Conservation (phyloP, 2,329 filamentous ascomycete genomes). For the Microdochium paspali region DNA sequence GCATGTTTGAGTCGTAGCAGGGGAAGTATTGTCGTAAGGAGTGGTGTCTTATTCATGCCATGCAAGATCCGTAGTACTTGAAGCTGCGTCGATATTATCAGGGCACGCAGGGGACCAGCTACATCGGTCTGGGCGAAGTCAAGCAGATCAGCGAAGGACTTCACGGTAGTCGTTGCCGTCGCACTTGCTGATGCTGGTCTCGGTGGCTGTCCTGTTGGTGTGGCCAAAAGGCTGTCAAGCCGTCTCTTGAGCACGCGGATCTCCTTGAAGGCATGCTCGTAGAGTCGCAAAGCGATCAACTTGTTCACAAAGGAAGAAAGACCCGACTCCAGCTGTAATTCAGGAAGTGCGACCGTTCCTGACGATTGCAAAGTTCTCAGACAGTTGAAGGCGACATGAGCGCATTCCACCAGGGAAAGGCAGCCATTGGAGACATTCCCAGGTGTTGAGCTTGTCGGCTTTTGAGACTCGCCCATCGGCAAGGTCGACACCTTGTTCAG, state of each 20-base stretch:
- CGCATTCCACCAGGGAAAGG: conserved; percentile 57
- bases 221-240: conserved; percentile 32
- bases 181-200: conserved; percentile 22
- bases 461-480: conserved; percentile 24
- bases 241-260: conserved; percentile 55
- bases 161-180: conserved; percentile 28
- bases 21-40: conserved; percentile 47
- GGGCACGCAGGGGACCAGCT: conserved; percentile 32
- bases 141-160: conserved; percentile 47
- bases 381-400: conserved; percentile 56
- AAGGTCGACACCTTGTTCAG: conserved; percentile 52
- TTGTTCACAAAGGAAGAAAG: conserved; percentile 62
- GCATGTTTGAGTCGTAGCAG: conserved; percentile 41
- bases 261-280: conserved; percentile 62
- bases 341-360: conserved; percentile 43
- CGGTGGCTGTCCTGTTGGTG: conserved; percentile 11
- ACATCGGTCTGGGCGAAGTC: conserved; percentile 42
- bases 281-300: conserved; percentile 53
- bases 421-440: conserved; percentile 28
- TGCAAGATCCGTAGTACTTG: conserved; percentile 56
- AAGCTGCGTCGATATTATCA: conserved; percentile 56
- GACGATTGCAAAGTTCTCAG: conserved; percentile 49
- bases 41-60: conserved; percentile 46
- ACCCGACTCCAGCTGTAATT: conserved; percentile 62
- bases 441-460: conserved; percentile 4